Evolutionary conservation across 2,329 filamentous ascomycete genomes (phyloP).

Genomic region (Aspergillus pseudonomiae): DNA sequence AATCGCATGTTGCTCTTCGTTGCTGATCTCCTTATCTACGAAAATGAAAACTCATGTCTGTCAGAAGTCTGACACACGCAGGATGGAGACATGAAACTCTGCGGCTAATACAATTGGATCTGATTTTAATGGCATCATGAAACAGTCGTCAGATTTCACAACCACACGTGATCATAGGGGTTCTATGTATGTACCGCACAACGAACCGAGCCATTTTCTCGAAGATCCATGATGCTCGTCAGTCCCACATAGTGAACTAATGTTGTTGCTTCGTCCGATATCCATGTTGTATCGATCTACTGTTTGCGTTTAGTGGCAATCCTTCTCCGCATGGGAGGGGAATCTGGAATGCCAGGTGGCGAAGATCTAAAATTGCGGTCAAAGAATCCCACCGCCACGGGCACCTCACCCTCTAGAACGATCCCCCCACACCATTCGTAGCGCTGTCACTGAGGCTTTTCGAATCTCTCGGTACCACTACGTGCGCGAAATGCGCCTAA

Average conservation of each 20-base stretch:
- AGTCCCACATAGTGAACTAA: constrained; percentile 1
- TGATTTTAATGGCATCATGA: neutral
- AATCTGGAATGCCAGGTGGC: constrained; percentile 22
- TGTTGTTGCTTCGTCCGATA: neutral
- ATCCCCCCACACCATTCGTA: constrained; percentile 10
- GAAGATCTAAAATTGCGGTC: constrained; percentile 30
- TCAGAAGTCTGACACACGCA: constrained; percentile 11
- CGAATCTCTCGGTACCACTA: neutral
- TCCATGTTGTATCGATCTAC: constrained; percentile 4
- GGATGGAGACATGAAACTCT: constrained; percentile 3
- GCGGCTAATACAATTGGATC: neutral
- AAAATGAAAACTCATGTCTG: constrained; percentile 7
- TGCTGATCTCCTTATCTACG: constrained; percentile 1
- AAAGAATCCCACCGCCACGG: constrained; percentile 26
- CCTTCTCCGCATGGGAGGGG: constrained; percentile 10
- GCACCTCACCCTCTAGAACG: constrained; percentile 8
- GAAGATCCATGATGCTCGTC: neutral
- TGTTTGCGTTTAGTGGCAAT: constrained; percentile 11
- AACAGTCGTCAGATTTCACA: neutral
- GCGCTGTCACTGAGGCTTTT: constrained; percentile 2
- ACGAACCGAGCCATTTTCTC: neutral
- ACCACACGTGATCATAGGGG: constrained; percentile 8
- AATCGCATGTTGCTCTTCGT: neutral
- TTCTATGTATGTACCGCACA: neutral
- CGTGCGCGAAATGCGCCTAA: constrained; percentile 13